These are phyloP conservation scores for Jackrogersella minutella DNA, from an alignment of 495 filamentous ascomycete species.

Conservation along the genomic window DNA sequence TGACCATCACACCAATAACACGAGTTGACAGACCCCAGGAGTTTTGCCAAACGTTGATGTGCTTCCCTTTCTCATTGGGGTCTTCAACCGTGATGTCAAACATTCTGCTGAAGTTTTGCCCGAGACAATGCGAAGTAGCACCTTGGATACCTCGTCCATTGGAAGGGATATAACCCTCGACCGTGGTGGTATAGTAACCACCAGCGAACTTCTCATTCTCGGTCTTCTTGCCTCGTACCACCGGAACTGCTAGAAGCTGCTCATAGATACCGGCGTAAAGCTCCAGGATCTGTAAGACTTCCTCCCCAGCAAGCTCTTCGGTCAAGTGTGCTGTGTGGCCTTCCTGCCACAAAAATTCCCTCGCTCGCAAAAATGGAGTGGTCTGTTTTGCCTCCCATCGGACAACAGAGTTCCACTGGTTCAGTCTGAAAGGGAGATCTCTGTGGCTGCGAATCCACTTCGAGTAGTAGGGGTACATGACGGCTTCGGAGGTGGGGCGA, in stretches of 20 bases:
- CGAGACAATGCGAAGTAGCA: slow-evolving; percentile 90
- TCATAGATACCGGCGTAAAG: slow-evolving; percentile 89
- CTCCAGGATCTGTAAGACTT: slow-evolving; percentile 93
- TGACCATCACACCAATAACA: slow-evolving; percentile 96
- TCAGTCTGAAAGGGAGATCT: slow-evolving; percentile 89
- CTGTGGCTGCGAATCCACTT: slow-evolving; percentile 96
- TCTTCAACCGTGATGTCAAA: slow-evolving; percentile 97
- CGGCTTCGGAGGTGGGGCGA: slow-evolving; percentile 86
- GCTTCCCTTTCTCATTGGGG: slow-evolving; percentile 80
- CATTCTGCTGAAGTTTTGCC: slow-evolving; percentile 98
- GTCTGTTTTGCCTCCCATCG: slow-evolving; percentile 99
- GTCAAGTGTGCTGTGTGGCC: slow-evolving; percentile 95
- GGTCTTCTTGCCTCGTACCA: slow-evolving; percentile 88
- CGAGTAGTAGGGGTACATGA: slow-evolving; percentile 95
- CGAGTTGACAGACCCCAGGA: slow-evolving; percentile 97
- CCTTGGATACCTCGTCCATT: slow-evolving; percentile 97
- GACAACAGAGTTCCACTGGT: slow-evolving; percentile 98
- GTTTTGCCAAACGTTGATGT: slow-evolving; percentile 94
- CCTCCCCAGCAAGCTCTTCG: slow-evolving; percentile 75
- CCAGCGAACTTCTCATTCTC: slow-evolving; percentile 98
- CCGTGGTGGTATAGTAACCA: slow-evolving; percentile 92
- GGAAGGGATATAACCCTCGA: slow-evolving; percentile 92
- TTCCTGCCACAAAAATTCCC: slow-evolving; percentile 98
- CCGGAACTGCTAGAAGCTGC: slow-evolving; percentile 91
- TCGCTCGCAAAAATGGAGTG: slow-evolving; percentile 88